Percentiles rank a stretch among this genome's conserved stretches.
These are phyloP conservation scores for Wallacemonas sp. DNA, from an alignment of 208 protist genomes.

Conservation along the genomic window DNA sequence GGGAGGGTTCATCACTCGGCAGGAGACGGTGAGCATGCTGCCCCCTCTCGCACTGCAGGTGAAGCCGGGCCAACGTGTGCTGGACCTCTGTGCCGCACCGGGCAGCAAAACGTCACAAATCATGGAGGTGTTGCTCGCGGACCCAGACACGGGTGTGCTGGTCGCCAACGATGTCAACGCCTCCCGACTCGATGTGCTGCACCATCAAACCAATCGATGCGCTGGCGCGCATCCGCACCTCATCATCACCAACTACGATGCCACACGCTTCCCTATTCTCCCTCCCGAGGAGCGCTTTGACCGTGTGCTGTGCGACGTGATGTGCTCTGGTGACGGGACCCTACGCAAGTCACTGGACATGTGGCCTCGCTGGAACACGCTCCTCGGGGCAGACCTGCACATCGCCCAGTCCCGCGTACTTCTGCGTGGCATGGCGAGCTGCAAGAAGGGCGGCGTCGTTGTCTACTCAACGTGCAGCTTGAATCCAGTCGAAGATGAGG, in stretches of 20 bases:
- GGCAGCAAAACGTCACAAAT: slow-evolving; percentile 91
- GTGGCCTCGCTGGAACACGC: slow-evolving; percentile 90
- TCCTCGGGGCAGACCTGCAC: slow-evolving; percentile 86
- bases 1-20: slow-evolving; percentile 90
- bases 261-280: slow-evolving; percentile 73
- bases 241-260: slow-evolving; percentile 90
- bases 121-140: slow-evolving; percentile 60
- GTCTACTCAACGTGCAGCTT: slow-evolving; percentile 96
- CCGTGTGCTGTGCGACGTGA: slow-evolving; percentile 93
- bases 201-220: slow-evolving; percentile 76
- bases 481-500: slow-evolving; percentile 95
- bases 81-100: slow-evolving; percentile 89
- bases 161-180: slow-evolving; percentile 91
- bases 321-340: slow-evolving; percentile 95
- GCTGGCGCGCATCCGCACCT: slow-evolving; percentile 67
- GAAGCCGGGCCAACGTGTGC: slow-evolving; percentile 64
- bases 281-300: slow-evolving; percentile 73
- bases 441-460: slow-evolving; percentile 82
- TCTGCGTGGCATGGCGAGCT: slow-evolving; percentile 73
- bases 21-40: slow-evolving; percentile 91
- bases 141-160: slow-evolving; percentile 54
- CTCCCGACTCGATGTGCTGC: slow-evolving; percentile 80
- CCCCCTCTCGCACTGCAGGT: slow-evolving; percentile 82
- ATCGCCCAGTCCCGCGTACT: slow-evolving; percentile 78
- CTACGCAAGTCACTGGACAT: slow-evolving; percentile 93